Conservation (phyloP, 768 basidiomycete genomes). For the Suillus lakei region DNA sequence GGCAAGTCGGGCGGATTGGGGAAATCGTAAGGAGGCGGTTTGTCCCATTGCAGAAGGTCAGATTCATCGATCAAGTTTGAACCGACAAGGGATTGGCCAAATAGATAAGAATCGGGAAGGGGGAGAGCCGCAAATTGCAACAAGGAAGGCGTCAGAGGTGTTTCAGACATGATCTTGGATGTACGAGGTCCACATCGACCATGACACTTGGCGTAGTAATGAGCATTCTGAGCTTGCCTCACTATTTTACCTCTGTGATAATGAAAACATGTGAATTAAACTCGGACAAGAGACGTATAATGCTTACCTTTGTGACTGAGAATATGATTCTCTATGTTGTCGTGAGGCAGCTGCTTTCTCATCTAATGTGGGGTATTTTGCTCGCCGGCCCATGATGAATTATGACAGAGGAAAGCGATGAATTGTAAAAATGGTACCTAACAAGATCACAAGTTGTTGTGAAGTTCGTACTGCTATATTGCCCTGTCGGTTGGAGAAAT, state of each 20-base stretch:
- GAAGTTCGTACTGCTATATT: not conserved
- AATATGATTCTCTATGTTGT: not conserved
- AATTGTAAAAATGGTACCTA: not conserved
- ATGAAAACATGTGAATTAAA: not conserved
- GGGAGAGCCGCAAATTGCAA: not conserved
- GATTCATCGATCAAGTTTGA: not conserved
- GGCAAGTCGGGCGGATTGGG: not conserved
- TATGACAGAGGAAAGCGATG: too few relatives aligned
- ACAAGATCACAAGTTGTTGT: not conserved
- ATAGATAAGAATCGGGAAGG: conserved; percentile 3
- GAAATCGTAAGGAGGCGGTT: not conserved
- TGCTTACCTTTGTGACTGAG: too few relatives aligned
- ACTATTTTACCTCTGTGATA: not conserved
- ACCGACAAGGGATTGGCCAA: not conserved
- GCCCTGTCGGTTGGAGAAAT: not conserved
- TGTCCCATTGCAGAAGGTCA: conserved; percentile 5
- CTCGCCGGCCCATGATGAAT: not conserved
- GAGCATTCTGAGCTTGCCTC: conserved; percentile 3
- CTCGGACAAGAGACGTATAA: too few relatives aligned
- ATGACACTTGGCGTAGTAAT: not conserved
- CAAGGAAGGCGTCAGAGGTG: not conserved
- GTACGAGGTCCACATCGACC: not conserved
- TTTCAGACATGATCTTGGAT: too few relatives aligned
- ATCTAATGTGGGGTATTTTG: not conserved
- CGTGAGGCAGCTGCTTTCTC: not conserved